Conservation (phyloP, 2,329 filamentous ascomycete genomes). For the Graphilbum ipis-grandicollis region DNA sequence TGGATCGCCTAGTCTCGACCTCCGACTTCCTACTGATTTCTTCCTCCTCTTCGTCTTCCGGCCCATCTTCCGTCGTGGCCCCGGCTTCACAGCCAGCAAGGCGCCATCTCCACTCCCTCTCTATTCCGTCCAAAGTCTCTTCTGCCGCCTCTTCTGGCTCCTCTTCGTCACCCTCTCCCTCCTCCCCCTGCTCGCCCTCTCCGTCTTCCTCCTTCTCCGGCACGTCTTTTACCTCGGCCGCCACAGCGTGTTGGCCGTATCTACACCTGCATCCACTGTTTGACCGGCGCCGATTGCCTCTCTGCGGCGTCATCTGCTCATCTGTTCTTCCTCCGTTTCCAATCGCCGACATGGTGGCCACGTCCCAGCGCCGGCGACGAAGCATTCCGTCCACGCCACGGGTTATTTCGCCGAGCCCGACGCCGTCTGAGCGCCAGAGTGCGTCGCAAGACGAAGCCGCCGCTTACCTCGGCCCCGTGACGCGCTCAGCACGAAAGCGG, state of each 20-base stretch:
- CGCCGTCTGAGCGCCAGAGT: constrained; percentile 44
- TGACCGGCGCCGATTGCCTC: constrained; percentile 27
- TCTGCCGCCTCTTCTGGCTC: constrained; percentile 2
- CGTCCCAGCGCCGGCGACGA: constrained; percentile 30
- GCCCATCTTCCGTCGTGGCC: constrained; percentile 1
- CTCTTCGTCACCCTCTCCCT: constrained; percentile 10
- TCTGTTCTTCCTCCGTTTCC: constrained; percentile 44
- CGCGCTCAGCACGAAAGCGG: constrained; percentile 51
- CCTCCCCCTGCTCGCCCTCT: constrained; percentile 4
- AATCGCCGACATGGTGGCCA: constrained; percentile 11
- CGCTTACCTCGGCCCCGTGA: constrained; percentile 52
- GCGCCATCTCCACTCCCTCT: constrained; percentile 7
- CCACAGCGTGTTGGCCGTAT: constrained; percentile 6
- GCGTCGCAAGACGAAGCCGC: background rate
- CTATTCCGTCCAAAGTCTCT: constrained; percentile 1
- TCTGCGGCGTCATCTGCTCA: constrained; percentile 37
- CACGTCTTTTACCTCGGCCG: too few species aligned
- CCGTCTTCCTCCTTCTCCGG: background rate
- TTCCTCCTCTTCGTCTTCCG: constrained; percentile 8
- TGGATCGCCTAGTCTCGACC: constrained; percentile 35
- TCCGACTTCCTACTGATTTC: constrained; percentile 17
- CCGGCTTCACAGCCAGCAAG: background rate
- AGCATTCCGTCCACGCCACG: constrained; percentile 62
- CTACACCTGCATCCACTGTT: constrained; percentile 19
- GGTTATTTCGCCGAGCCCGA: constrained; percentile 79